These are phyloP conservation scores for Coniochaeta prunicola DNA, from an alignment of 2,329 filamentous ascomycete genomes.

Conservation along the genomic window DNA sequence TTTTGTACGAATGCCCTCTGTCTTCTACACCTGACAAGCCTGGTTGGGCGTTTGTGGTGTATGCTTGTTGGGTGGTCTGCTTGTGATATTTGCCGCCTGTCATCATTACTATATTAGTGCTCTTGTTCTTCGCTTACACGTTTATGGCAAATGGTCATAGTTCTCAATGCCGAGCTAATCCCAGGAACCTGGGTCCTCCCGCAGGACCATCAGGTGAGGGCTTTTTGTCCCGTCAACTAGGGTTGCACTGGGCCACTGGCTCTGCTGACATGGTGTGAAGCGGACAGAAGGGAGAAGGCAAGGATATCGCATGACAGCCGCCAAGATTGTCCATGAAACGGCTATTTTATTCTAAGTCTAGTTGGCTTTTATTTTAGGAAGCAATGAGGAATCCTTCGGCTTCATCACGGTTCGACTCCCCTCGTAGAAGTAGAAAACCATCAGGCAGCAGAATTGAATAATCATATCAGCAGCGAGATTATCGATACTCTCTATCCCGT, in stretches of 20 bases:
- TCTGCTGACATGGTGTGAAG: background rate
- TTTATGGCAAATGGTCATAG: too few species aligned
- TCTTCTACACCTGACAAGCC: too few species aligned
- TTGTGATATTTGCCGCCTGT: too few species aligned
- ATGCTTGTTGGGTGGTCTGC: too few species aligned
- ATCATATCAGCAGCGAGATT: background rate
- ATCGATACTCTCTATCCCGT: background rate
- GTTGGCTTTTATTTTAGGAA: background rate
- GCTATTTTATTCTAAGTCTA: background rate
- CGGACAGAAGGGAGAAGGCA: background rate
- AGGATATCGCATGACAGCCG: background rate
- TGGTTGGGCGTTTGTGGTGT: too few species aligned
- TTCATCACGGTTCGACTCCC: background rate
- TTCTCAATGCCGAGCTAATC: background rate
- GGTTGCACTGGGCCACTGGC: background rate
- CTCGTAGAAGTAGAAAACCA: too few species aligned
- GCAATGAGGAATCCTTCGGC: background rate
- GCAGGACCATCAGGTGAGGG: background rate
- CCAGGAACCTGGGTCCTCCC: background rate
- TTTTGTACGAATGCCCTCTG: too few species aligned
- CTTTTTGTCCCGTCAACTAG: background rate
- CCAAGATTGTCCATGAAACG: background rate
- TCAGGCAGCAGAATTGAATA: background rate
- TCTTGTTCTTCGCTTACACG: too few species aligned
- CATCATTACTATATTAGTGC: too few species aligned